These are phyloP conservation scores for Diaporthe vaccinii DNA, from an alignment of 2,329 filamentous ascomycete genomes.

Conservation along the genomic window DNA sequence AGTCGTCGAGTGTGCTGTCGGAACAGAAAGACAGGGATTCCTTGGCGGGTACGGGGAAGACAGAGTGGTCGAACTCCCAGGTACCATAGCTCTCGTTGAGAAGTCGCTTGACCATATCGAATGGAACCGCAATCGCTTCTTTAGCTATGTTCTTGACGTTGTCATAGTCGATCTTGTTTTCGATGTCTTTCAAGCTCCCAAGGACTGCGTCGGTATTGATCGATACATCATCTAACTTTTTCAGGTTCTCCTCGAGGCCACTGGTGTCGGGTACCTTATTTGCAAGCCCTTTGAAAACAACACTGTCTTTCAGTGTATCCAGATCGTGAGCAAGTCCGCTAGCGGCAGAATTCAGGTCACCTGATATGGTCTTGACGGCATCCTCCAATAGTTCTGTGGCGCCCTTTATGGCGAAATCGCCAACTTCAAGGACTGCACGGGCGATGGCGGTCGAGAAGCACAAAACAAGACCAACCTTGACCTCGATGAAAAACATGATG, in stretches of 20 bases:
- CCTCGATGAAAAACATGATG: constrained; percentile 91
- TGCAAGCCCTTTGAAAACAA: neutral
- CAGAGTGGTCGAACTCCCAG: constrained; percentile 82
- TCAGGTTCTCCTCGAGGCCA: constrained; percentile 65
- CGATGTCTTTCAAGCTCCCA: constrained; percentile 77
- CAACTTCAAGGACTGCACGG: constrained; percentile 81
- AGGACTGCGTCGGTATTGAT: constrained; percentile 80
- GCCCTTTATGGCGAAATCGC: constrained; percentile 56
- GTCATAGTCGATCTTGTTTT: constrained; percentile 83
- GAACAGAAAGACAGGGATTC: constrained; percentile 89
- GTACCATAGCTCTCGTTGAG: constrained; percentile 79
- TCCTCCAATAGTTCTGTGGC: constrained; percentile 64
- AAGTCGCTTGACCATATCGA: constrained; percentile 80
- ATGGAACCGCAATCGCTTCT: constrained; percentile 81
- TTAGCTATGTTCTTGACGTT: constrained; percentile 87
- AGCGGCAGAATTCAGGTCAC: constrained; percentile 62
- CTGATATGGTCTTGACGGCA: constrained; percentile 65
- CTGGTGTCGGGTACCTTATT: constrained; percentile 56
- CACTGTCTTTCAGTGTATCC: constrained; percentile 41
- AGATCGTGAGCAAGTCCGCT: constrained; percentile 64
- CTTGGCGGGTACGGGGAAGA: constrained; percentile 88
- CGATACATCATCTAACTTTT: constrained; percentile 75
- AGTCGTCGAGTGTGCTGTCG: constrained; percentile 83
- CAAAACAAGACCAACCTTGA: constrained; percentile 89
- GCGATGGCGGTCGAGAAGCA: constrained; percentile 90